Evolutionary conservation across 805 yeast species (phyloP), one percentile per base, ranked within the genome.

Genomic region (Wickerhamomyces xylosicus): DNA sequence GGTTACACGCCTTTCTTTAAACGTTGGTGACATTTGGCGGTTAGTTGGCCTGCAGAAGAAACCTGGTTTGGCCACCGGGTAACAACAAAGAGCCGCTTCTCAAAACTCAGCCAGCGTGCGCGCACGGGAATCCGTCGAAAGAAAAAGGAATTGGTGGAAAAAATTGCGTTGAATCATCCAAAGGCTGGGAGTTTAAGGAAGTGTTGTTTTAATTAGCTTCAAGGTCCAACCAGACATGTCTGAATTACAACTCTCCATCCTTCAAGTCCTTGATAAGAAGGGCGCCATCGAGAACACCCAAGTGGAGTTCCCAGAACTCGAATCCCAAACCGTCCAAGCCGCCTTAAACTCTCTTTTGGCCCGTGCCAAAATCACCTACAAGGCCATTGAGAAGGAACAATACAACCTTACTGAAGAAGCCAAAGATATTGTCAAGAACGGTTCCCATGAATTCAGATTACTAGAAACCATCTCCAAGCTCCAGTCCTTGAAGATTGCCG

Each of bases 391-490:
- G 59, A 66, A 69, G 39, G 94, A 89, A 48, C 59, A 67, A 47
- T 90, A 89, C 80, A 62, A 69, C 20, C 72, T 87, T 46, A 81
- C 94, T 11, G 63, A 61, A 10, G 98, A 92, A 66, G 97, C 95
- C 36, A 62, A 74, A 49, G 89, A 84, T 33, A 83, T 89, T 43
- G 71, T 85, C 15, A 60, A 62, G 13, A 65, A 83, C 39, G 98
- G 98, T 7, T 85, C 97, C 25, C 97, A 92, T 54, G 98, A 92
- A 64, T 74, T 72, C 53, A 75, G 95, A 49, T 69, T 92, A 36
- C 71, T 85, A 46, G 85, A 79, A 57, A 86, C 92, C 34, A 67
- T 83, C 40, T 72, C 77, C 50, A 67, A 80, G 35, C 62, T 89
- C 37, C 95, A 83, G 41, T 87, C 90, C 29, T 70, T 92, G 52